These are phyloP conservation scores for Xylariaceae sp. DNA, from an alignment of 2,329 filamentous ascomycete species.

Conservation along the genomic window DNA sequence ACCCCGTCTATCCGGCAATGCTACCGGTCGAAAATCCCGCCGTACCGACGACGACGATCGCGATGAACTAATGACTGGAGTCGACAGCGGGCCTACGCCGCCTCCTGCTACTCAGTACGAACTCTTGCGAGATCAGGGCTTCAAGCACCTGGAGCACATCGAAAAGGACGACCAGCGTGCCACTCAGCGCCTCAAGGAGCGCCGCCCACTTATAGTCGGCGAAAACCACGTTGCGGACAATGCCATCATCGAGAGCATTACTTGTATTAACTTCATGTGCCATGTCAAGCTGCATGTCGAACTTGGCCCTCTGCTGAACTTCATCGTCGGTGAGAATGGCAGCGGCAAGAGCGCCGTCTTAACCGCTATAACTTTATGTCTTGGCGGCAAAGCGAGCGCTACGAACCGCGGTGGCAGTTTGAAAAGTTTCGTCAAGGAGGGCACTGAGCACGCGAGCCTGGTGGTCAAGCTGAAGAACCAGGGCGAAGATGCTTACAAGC, in stretches of 20 bases:
- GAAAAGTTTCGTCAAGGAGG: slow-evolving; percentile 87
- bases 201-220: slow-evolving; percentile 44
- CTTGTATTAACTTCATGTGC: slow-evolving; percentile 94
- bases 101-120: slow-evolving; percentile 58
- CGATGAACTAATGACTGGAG: slow-evolving; percentile 23
- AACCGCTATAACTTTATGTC: slow-evolving; percentile 84
- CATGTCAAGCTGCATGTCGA: slow-evolving; percentile 75
- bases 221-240: slow-evolving; percentile 74
- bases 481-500: slow-evolving; percentile 77
- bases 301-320: slow-evolving; percentile 93
- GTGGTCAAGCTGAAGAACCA: slow-evolving; percentile 87
- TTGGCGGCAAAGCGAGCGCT: slow-evolving; percentile 89
- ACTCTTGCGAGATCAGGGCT: slow-evolving; percentile 53
- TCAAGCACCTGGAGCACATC: slow-evolving; percentile 51
- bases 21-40: slow-evolving; percentile 16
- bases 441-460: slow-evolving; percentile 68
- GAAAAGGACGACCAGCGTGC: slow-evolving; percentile 58
- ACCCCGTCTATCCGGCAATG: slow-evolving; percentile 32
- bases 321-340: slow-evolving; percentile 95
- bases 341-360: slow-evolving; percentile 96
- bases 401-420: slow-evolving; percentile 89
- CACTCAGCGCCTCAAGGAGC: slow-evolving; percentile 57
- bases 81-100: slow-evolving; percentile 26
- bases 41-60: slow-evolving; percentile 31
- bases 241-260: slow-evolving; percentile 82